phyloP scores from a whole-genome alignment of 2,329 filamentous ascomycete species.

The Alternaria rosae region DNA sequence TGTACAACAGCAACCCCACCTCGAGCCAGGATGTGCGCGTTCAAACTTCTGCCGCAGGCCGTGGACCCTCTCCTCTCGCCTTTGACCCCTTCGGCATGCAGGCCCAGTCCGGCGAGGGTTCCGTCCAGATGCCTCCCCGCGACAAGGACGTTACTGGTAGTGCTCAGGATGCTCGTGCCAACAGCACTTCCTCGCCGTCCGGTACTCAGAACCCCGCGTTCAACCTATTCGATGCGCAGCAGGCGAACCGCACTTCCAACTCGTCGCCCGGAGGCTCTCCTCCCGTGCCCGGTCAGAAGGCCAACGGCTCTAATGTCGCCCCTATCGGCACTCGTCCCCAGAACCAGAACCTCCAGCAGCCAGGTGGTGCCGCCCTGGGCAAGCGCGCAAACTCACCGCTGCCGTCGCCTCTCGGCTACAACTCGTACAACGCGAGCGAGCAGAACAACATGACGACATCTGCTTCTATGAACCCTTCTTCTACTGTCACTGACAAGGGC shows the following conservation, averaged over 20 bases:
- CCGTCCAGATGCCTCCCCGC: constrained; percentile 61
- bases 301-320: constrained; percentile 72
- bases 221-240: constrained; percentile 63
- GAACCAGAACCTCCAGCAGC: constrained; percentile 63
- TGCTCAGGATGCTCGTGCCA: constrained; percentile 72
- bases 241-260: constrained; percentile 78
- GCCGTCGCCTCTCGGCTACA: constrained; percentile 78
- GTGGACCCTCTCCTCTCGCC: constrained; percentile 79
- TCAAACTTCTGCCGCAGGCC: constrained; percentile 66
- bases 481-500: constrained; percentile 54
- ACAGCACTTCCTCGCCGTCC: constrained; percentile 86
- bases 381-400: constrained; percentile 90
- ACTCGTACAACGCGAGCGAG: constrained; percentile 68
- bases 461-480: constrained; percentile 65
- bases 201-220: constrained; percentile 64
- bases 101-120: constrained; percentile 59
- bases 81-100: constrained; percentile 74
- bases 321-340: constrained; percentile 90
- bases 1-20: constrained; percentile 72
- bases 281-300: constrained; percentile 70
- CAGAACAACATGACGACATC: constrained; percentile 59
- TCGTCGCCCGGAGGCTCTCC: constrained; percentile 87
- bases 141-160: constrained; percentile 55
- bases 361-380: constrained; percentile 67
- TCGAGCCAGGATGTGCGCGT: constrained; percentile 71